phyloP scores from a whole-genome alignment of 1,284 basidiomycete genomes.

The Fomitopsis palustris region DNA sequence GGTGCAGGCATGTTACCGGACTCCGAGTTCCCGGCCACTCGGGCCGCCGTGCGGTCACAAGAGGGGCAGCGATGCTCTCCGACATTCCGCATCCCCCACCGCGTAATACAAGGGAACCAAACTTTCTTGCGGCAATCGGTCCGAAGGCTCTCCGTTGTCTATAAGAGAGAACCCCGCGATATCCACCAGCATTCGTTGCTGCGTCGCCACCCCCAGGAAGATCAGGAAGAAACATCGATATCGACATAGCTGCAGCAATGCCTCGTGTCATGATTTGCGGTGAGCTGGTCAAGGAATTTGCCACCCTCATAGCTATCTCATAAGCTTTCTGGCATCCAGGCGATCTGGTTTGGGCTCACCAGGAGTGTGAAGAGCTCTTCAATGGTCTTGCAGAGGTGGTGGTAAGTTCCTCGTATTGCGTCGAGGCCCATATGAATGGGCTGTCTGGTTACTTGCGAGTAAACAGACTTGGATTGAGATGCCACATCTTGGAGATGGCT shows the following conservation, averaged over 20 bases:
- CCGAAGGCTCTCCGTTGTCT: neutral
- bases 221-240: neutral
- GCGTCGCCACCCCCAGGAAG: neutral
- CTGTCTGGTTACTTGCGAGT: too few relatives aligned
- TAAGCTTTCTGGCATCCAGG: neutral
- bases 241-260: constrained; percentile 5
- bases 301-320: too few relatives aligned
- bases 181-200: neutral
- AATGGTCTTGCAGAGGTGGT: constrained; percentile 70
- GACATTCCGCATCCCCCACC: neutral
- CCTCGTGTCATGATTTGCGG: constrained; percentile 21
- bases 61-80: neutral
- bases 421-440: too few relatives aligned
- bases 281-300: neutral
- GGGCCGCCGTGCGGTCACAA: neutral
- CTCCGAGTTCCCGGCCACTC: neutral
- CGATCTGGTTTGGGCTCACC: constrained; percentile 19
- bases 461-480: too few relatives aligned
- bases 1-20: too few relatives aligned
- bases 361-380: constrained; percentile 68
- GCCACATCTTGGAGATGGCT: too few relatives aligned
- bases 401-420: constrained; percentile 45
- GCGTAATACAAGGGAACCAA: neutral
- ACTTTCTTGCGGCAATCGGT: neutral
- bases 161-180: neutral